Percentiles rank a stretch among this genome's conserved stretches.
Evolutionary conservation across 176 grass and related monocot genomes (phyloP).

Genomic region (Oryza australiensis): DNA sequence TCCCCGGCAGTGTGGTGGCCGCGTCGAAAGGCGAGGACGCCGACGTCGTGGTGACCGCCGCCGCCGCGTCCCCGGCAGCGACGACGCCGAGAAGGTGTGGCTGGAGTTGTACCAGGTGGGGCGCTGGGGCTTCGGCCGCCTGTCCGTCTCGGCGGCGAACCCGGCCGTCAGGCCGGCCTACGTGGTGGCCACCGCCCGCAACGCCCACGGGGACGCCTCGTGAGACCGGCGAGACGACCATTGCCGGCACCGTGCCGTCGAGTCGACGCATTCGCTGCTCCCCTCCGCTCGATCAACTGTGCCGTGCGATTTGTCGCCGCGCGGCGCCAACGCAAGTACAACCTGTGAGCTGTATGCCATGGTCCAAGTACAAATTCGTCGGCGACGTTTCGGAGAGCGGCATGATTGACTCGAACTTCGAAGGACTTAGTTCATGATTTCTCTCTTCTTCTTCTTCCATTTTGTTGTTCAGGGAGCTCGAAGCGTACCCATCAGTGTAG

Average conservation of each 20-base stretch:
- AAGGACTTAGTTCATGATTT: not conserved
- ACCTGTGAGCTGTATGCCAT: not conserved
- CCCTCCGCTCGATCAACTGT: too few relatives aligned
- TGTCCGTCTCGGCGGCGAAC: slow-evolving; percentile 65
- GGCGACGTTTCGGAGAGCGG: slow-evolving; percentile 5
- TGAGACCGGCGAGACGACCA: slow-evolving; percentile 12
- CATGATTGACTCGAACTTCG: not conserved
- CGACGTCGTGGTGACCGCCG: not conserved
- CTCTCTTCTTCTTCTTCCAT: not conserved
- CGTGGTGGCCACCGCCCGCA: slow-evolving; percentile 10
- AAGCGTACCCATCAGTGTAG: not conserved
- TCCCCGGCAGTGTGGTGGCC: not conserved
- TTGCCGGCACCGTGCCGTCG: not conserved
- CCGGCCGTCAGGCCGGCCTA: not conserved
- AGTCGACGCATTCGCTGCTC: not conserved
- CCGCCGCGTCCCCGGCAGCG: not conserved
- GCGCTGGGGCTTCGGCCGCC: slow-evolving; percentile 86
- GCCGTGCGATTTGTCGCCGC: not conserved
- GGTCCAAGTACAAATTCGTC: not conserved
- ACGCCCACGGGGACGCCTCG: slow-evolving; percentile 24
- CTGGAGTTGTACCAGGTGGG: slow-evolving; percentile 84
- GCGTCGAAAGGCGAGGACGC: not conserved
- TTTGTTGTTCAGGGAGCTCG: not conserved
- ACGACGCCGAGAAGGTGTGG: slow-evolving; percentile 52
- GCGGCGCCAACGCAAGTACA: not conserved